These are phyloP conservation scores for Carex myosuroides DNA, from an alignment of 176 grass and related monocot genomes.

Conservation along the genomic window DNA sequence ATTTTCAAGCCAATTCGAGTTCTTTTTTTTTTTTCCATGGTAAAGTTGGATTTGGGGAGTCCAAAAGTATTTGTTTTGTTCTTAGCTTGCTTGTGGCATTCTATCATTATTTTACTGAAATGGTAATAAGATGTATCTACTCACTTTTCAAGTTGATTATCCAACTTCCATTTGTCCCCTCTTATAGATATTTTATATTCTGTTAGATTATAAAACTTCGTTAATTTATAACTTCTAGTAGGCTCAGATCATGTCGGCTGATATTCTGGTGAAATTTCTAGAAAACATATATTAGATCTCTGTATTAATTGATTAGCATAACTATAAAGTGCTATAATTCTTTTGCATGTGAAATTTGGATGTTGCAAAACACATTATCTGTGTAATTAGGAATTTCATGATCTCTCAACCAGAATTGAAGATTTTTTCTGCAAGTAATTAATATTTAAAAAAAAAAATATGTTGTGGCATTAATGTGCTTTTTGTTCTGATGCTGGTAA, in stretches of 20 bases:
- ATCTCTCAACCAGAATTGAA: not conserved
- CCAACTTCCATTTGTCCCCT: not conserved
- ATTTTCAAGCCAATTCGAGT: slow-evolving; percentile 1
- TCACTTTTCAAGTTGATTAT: not conserved
- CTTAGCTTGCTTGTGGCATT: not conserved
- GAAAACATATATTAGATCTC: not conserved
- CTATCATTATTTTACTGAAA: not conserved
- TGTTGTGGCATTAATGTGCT: not conserved
- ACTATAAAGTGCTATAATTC: not conserved
- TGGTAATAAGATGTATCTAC: not conserved
- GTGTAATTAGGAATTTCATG: not conserved
- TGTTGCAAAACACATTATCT: not conserved
- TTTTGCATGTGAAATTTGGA: not conserved
- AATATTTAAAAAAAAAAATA: not conserved
- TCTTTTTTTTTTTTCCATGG: not conserved
- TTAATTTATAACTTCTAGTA: not conserved
- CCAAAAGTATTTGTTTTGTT: not conserved
- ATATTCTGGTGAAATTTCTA: not conserved
- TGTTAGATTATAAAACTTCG: not conserved
- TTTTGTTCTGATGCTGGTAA: not conserved
- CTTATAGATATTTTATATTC: not conserved
- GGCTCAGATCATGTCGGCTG: not conserved
- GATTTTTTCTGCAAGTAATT: not conserved
- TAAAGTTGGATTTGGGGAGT: not conserved
- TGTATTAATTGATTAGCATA: not conserved